Base-by-base conservation (phyloP, 106 monocot species). In the Dendrobium huoshanense region DNA sequence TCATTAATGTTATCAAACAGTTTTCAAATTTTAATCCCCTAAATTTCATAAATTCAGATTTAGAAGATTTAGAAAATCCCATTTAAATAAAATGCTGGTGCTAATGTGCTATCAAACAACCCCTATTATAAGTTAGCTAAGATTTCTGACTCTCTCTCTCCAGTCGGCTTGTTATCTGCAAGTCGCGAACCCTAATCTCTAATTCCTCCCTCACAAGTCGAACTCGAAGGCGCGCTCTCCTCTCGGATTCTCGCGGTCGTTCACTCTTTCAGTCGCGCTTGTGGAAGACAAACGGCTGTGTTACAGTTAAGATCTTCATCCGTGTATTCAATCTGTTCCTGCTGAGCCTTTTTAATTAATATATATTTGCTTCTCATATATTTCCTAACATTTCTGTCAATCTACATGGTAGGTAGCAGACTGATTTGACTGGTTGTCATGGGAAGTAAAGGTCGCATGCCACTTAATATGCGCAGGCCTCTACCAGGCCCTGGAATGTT, bases 391-490 rank as follows among this genome's bases (percentile, higher is more conserved):
- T 4, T 37, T 37, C 17, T 70, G 29, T 70, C 61, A 61, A 61
- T 61, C 4, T 37, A 70, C 13, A 37, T 6, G 70, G 15, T 74
- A 4, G 31, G 4, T 74, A 8, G 29, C 42, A 44, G 19, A 10
- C 6, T 74, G 20, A 20, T 43, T 74, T 74, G 22, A 44, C 20
- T 42, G 43, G 43, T 72, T 61, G 9, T 81, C 42, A 95, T 95
- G 94, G 88, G 88, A 78, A 95, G 91, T 83, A 95, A 90, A 85
- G 89, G 92, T 3, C 86, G 85, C 45, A 55, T 80, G 49, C 89
- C 85, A 2, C 85, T 85, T 33, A 85, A 91, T 79, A 41, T 84
- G n/a, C 84, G 87, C 0, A 82, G 67, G 67, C 87, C 89, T 70
- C 80, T 88, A 77, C 87, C 89, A 56, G 86, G 84, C 16, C 82